These are phyloP conservation scores for Akebia trifoliata DNA, from an alignment of 164 flowering plant species.

Conservation along the genomic window DNA sequence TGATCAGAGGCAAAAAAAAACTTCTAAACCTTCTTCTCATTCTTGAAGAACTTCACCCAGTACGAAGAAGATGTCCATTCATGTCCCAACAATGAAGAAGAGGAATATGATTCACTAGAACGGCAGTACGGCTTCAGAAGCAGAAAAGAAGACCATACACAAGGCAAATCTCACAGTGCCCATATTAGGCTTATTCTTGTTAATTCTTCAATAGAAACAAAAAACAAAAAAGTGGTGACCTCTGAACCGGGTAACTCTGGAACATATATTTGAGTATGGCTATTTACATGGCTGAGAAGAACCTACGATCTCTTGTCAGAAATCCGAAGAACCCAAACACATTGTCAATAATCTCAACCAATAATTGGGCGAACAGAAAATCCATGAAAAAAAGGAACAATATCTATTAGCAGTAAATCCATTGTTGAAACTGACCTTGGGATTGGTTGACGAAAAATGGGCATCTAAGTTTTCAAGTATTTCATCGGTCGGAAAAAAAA, in stretches of 20 bases:
- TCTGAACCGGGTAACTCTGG: background rate
- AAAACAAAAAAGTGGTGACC: too few relatives aligned
- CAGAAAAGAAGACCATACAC: too few relatives aligned
- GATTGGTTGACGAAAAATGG: background rate
- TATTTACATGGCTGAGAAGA: conserved; percentile 10
- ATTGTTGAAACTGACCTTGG: background rate
- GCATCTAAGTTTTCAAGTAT: background rate
- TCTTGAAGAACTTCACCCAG: too few relatives aligned
- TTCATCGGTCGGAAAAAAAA: conserved; percentile 12
- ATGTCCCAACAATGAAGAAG: too few relatives aligned
- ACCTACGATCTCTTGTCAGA: background rate
- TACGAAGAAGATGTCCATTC: too few relatives aligned
- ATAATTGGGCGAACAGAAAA: background rate
- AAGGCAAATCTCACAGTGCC: too few relatives aligned
- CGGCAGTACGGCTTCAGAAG: too few relatives aligned
- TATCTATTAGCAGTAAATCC: background rate
- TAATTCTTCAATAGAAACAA: too few relatives aligned
- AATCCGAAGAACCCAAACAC: background rate
- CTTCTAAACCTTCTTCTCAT: too few relatives aligned
- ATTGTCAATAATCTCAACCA: background rate
- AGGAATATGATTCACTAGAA: too few relatives aligned
- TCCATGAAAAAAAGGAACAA: background rate
- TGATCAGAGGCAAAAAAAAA: too few relatives aligned
- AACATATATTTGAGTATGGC: background rate
- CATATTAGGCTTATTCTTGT: too few relatives aligned